Conservation (phyloP, 352 stramenopile genomes). For the Phytophthora gonapodyides region DNA sequence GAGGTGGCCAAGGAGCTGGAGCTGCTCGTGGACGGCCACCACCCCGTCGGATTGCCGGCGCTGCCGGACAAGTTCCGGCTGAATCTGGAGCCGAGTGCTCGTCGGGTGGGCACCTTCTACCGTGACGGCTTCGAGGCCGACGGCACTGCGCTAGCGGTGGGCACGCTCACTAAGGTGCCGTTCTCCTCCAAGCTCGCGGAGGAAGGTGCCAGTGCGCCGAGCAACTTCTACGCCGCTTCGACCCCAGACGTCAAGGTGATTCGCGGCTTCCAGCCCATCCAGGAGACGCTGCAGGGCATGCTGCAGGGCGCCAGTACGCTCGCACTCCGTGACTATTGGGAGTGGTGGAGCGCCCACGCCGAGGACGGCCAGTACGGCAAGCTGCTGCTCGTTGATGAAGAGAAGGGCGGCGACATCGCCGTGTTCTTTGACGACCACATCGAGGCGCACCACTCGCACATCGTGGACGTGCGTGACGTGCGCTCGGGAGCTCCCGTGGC, state of each 20-base stretch:
- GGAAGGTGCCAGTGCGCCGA: conserved; percentile 31
- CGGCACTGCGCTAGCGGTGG: conserved; percentile 63
- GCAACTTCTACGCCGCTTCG: conserved; percentile 45
- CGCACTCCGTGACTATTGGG: conserved; percentile 83
- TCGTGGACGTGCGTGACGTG: conserved; percentile 77
- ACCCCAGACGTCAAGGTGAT: conserved; percentile 47
- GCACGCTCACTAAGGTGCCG: conserved; percentile 63
- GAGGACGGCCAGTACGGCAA: conserved; percentile 81
- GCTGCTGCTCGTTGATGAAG: conserved; percentile 58
- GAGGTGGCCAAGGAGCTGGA: conserved; percentile 79
- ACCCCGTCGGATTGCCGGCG: conserved; percentile 53
- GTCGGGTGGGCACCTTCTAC: conserved; percentile 70
- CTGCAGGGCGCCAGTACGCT: conserved; percentile 44
- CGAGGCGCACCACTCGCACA: conserved; percentile 71
- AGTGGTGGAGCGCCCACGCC: conserved; percentile 85
- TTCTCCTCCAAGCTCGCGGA: conserved; percentile 48
- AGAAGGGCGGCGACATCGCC: conserved; percentile 17
- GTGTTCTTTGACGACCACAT: conserved; percentile 88
- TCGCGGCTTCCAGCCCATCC: conserved; percentile 60
- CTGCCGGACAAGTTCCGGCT: conserved; percentile 59
- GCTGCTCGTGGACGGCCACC: conserved; percentile 61
- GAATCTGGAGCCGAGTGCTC: conserved; percentile 32
- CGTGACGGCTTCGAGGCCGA: conserved; percentile 61
- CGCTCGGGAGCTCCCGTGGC: conserved; percentile 48
- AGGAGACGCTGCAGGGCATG: conserved; percentile 44